phyloP scores from a whole-genome alignment of 805 yeast genomes.

The Priceomyces carsonii region DNA sequence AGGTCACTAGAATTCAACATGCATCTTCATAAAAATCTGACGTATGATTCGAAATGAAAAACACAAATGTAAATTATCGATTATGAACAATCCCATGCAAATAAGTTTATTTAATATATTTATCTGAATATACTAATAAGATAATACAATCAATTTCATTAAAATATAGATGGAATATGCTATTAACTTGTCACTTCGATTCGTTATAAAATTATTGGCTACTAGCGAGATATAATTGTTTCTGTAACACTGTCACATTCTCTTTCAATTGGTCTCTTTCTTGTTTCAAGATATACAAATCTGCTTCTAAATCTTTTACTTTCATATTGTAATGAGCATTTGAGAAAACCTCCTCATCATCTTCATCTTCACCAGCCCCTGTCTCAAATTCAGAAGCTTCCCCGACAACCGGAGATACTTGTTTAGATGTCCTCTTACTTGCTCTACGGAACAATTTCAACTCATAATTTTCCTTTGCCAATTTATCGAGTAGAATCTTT shows the following conservation, averaged over 20 bases:
- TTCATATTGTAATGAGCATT: slow-evolving; percentile 69
- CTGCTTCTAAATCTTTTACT: slow-evolving; percentile 82
- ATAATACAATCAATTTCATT: too few species aligned
- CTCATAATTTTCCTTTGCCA: slow-evolving; percentile 70
- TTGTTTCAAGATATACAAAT: slow-evolving; percentile 73
- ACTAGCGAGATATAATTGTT: slow-evolving; percentile 43
- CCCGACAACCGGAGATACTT: slow-evolving; percentile 23
- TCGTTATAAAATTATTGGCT: too few species aligned
- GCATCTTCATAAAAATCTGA: too few species aligned
- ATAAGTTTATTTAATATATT: too few species aligned
- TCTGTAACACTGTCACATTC: slow-evolving; percentile 57
- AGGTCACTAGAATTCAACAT: too few species aligned
- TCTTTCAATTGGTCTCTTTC: slow-evolving; percentile 80
- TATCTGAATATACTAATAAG: too few species aligned
- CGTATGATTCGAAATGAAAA: too few species aligned
- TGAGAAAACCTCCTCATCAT: slow-evolving; percentile 31
- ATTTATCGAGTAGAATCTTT: slow-evolving; percentile 53
- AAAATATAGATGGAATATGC: too few species aligned
- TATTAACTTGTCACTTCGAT: too few species aligned
- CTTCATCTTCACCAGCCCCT: slow-evolving; percentile 23
- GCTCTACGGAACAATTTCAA: slow-evolving; percentile 53
- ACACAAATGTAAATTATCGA: too few species aligned
- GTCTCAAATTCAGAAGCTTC: slow-evolving; percentile 18
- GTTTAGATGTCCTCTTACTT: slow-evolving; percentile 34
- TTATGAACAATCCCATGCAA: too few species aligned